These are phyloP conservation scores for Calonectria honghensis DNA, from an alignment of 2,329 filamentous ascomycete genomes.

Conservation along the genomic window DNA sequence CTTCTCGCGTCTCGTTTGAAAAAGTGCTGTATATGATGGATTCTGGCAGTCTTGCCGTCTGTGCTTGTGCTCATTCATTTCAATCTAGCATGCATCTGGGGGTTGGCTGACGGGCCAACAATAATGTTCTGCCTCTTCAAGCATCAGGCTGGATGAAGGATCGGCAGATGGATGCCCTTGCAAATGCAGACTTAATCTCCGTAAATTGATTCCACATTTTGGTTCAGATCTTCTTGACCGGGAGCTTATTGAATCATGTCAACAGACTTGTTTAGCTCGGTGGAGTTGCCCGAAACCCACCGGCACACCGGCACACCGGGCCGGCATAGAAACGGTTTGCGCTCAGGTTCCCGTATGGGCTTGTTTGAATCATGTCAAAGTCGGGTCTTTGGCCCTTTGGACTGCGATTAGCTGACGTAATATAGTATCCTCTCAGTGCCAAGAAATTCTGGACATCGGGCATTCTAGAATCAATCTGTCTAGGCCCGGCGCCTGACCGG, in stretches of 20 bases:
- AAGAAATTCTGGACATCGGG: constrained; percentile 37
- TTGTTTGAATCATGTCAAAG: background rate
- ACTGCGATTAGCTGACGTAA: constrained; percentile 48
- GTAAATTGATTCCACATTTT: background rate
- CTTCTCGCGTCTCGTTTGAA: background rate
- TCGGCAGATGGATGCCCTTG: background rate
- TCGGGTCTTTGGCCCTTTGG: background rate
- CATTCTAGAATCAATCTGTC: constrained; percentile 36
- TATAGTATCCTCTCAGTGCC: constrained; percentile 35
- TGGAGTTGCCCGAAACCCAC: constrained; percentile 20
- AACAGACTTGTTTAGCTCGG: constrained; percentile 9
- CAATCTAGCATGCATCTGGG: background rate
- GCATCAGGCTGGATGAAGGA: background rate
- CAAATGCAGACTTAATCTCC: background rate
- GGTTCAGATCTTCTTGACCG: background rate
- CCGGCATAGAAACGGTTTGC: background rate
- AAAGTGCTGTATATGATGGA: background rate
- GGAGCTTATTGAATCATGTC: background rate
- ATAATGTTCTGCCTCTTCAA: background rate
- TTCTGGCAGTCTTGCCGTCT: background rate
- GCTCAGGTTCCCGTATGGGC: background rate
- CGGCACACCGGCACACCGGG: constrained; percentile 31
- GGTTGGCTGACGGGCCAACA: background rate
- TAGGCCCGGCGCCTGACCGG: constrained; percentile 38
- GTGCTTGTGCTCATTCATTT: background rate